Percentiles rank a stretch among this genome's conserved stretches.
Evolutionary conservation across 1,139 yeast genomes (phyloP).

Genomic region (Candida smagusa): DNA sequence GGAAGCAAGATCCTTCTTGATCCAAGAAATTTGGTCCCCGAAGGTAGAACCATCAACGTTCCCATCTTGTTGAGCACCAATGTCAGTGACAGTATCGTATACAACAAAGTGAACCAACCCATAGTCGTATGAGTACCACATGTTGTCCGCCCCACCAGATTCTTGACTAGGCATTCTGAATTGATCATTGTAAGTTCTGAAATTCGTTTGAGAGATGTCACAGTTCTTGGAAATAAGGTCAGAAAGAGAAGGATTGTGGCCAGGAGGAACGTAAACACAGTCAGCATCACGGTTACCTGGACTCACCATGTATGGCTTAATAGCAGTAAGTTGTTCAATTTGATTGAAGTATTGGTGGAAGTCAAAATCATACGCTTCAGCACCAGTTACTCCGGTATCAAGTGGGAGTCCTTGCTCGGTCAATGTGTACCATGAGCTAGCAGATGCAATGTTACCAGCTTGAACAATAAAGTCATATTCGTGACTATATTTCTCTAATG

Average conservation of each 20-base stretch:
- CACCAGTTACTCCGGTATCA: slow-evolving; percentile 1
- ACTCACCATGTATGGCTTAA: slow-evolving; percentile 5
- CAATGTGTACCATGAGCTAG: slow-evolving; percentile 6
- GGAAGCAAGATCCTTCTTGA: slow-evolving; percentile 4
- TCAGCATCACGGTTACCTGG: slow-evolving; percentile 6
- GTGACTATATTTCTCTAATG: slow-evolving; percentile 1
- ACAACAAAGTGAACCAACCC: slow-evolving; percentile 4
- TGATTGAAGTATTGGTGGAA: slow-evolving; percentile 5
- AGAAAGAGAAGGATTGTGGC: slow-evolving; percentile 1
- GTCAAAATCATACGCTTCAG: slow-evolving; percentile 4
- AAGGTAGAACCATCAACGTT: slow-evolving; percentile 5
- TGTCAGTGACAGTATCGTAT: slow-evolving; percentile 6
- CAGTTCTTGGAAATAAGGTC: slow-evolving; percentile 4
- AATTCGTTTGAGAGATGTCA: slow-evolving; percentile 5
- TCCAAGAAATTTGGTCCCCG: slow-evolving; percentile 5
- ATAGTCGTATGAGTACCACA: slow-evolving; percentile 7
- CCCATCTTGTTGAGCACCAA: slow-evolving; percentile 1
- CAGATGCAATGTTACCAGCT: slow-evolving; percentile 6
- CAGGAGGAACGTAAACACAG: slow-evolving; percentile 2
- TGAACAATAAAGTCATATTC: slow-evolving; percentile 5
- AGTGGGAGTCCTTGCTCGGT: slow-evolving; percentile 3
- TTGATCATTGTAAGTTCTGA: slow-evolving; percentile 5
- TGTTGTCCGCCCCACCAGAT: slow-evolving; percentile 4
- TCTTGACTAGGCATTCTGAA: slow-evolving; percentile 5
- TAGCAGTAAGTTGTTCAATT: slow-evolving; percentile 4